Conservation (phyloP, 495 filamentous ascomycete species). For the Paragyromitra xinjiangensis region DNA sequence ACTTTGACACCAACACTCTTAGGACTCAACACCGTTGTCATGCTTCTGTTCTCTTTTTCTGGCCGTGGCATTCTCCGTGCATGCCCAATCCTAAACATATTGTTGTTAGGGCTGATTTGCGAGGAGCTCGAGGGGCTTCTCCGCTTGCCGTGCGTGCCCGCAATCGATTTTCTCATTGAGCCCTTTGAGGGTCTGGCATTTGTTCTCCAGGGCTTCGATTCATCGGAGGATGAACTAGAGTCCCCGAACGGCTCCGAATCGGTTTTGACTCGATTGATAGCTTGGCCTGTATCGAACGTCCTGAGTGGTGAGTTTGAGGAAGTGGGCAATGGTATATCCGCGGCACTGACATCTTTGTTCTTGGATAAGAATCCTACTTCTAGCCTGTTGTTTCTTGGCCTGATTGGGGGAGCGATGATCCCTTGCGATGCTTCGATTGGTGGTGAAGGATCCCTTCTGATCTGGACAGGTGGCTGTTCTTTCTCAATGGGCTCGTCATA, state of each 20-base stretch:
- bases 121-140: conserved; percentile 48
- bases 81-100: conserved; percentile 53
- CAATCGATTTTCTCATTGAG: conserved; percentile 47
- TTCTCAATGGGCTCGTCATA: conserved; percentile 33
- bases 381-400: conserved; percentile 79
- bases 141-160: conserved; percentile 46
- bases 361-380: conserved; percentile 91
- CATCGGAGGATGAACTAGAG: conserved; percentile 34
- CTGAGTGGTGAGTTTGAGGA: conserved; percentile 64
- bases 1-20: conserved; percentile 52
- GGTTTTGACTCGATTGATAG: conserved; percentile 48
- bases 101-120: conserved; percentile 50
- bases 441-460: conserved; percentile 28
- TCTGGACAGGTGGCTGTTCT: conserved; percentile 59
- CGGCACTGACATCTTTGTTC: conserved; percentile 62
- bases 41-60: conserved; percentile 54
- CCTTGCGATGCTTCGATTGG: conserved; percentile 42
- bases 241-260: conserved; percentile 43
- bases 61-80: conserved; percentile 54
- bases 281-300: conserved; percentile 54
- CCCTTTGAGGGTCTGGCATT: conserved; percentile 44
- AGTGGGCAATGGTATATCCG: conserved; percentile 61
- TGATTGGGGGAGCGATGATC: conserved; percentile 55
- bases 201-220: conserved; percentile 47
- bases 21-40: conserved; percentile 55